Evolutionary conservation across 495 filamentous ascomycete genomes (phyloP), one percentile per base, ranked within the genome.

Genomic region (Xylaria longipes): DNA sequence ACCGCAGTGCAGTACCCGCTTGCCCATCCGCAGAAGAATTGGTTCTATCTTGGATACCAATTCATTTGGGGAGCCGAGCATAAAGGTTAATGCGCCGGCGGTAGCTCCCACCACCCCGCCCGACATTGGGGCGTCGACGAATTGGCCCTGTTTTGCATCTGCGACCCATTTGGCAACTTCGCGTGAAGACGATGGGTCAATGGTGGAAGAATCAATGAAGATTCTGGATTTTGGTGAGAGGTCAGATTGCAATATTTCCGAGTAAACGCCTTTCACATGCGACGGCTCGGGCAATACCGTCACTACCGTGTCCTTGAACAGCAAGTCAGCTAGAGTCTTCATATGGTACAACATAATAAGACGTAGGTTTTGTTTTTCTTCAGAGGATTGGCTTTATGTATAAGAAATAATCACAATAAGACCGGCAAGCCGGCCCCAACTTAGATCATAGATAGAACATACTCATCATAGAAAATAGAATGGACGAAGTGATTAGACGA

Each of bases 151-250:
- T 3, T 85, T 76, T 0, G 88, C 86, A 27, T 85, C 79, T 41
- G 89, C 82, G 27, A 94, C 87, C 17, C 84, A 83, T 43, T 87
- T 84, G 9, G 91, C 91, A 37, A 94, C 87, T 69, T 89, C 85
- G 68, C 87, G 87, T 3, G 92, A 94, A 1, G 94, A 90, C 25
- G 88, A 84, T 0, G 94, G 93, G 78, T 97, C 94, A 69, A 97
- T 97, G 12, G 94, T 97, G 5, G 94, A 97, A 67, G 88, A 91
- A 73, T 95, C 93, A 73, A 95, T 93, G 76, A 93, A 94, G 29
- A 94, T 74, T 25, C 91, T 89, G 56, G 88, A 80, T 27, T 78
- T 75, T 20, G 63, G n/a, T 11, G 87, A 78, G 5, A 89, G 79
- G n/a, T 82, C 78, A 37, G 73, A 79, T 22, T 77, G 82, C 31